phyloP scores from a whole-genome alignment of 352 stramenopile species.

The Blastocystis sp. region DNA sequence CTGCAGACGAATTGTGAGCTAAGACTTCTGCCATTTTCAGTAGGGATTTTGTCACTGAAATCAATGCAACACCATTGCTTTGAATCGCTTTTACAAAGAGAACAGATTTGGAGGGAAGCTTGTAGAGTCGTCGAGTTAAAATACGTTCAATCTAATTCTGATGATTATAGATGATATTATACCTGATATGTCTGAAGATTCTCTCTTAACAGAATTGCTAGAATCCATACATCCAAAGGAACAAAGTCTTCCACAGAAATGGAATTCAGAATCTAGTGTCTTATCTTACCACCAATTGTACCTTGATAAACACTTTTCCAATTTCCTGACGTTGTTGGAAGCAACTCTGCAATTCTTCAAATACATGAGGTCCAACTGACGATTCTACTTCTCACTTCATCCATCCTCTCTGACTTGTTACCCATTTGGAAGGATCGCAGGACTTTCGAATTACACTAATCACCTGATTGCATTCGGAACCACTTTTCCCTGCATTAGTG shows the following conservation, averaged over 20 bases:
- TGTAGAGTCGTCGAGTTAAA: neutral
- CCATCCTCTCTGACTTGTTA: neutral
- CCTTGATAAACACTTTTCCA: neutral
- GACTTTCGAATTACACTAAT: neutral
- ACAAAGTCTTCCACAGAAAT: neutral
- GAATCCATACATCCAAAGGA: conserved; percentile 33
- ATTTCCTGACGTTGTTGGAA: conserved; percentile 31
- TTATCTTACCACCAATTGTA: neutral
- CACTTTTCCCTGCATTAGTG: neutral
- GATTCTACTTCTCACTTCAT: neutral
- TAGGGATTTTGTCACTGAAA: neutral
- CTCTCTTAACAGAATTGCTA: neutral
- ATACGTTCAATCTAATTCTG: neutral
- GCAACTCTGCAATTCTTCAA: conserved; percentile 24
- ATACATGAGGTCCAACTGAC: neutral
- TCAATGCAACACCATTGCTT: neutral
- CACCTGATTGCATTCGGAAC: neutral
- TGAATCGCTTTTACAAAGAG: conserved; percentile 7
- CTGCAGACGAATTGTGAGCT: neutral
- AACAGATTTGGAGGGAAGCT: neutral
- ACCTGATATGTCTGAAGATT: neutral
- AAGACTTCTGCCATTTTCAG: conserved; percentile 24
- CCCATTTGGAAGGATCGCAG: conserved; percentile 33
- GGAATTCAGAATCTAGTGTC: neutral
- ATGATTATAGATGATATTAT: no score